phyloP scores from a whole-genome alignment of 257 asterid genomes.

The Rhazya stricta region DNA sequence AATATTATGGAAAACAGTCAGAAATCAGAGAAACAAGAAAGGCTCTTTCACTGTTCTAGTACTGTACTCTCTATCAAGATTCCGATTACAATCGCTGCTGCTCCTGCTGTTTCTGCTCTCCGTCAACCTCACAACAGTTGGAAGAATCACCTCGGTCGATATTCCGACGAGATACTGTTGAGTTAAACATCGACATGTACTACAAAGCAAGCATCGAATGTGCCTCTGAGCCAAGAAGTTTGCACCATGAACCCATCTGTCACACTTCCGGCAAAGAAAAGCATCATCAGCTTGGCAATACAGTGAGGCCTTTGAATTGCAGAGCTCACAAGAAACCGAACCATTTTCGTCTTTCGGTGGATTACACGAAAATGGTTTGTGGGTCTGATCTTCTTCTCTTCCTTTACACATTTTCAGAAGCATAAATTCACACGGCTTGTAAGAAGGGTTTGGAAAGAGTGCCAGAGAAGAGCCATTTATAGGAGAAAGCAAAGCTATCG shows the following conservation, averaged over 20 bases:
- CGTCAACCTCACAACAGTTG: conserved; percentile 14
- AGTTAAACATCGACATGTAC: conserved; percentile 28
- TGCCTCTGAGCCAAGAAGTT: conserved; percentile 44
- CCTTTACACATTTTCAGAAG: conserved; percentile 34
- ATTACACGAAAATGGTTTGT: background rate
- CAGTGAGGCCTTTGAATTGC: conserved; percentile 30
- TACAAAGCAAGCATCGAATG: conserved; percentile 38
- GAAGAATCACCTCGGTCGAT: conserved; percentile 24
- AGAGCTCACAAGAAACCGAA: conserved; percentile 31
- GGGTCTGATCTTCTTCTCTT: conserved; percentile 26
- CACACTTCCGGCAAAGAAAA: conserved; percentile 49
- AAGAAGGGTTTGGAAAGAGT: background rate
- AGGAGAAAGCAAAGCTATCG: conserved; percentile 7
- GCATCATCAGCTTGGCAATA: conserved; percentile 50
- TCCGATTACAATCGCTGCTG: background rate
- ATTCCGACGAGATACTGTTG: conserved; percentile 31
- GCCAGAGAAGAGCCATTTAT: conserved; percentile 15
- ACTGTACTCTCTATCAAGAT: background rate
- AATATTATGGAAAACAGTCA: background rate
- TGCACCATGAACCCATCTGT: conserved; percentile 38
- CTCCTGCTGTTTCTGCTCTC: background rate
- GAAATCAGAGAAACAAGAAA: conserved; percentile 29
- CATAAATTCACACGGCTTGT: background rate
- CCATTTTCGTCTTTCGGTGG: background rate
- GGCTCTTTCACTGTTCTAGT: conserved; percentile 24